Evolutionary conservation across 2,329 filamentous ascomycete species (phyloP), one percentile per base, ranked within the genome.

Genomic region (Harringtonia aguacate): DNA sequence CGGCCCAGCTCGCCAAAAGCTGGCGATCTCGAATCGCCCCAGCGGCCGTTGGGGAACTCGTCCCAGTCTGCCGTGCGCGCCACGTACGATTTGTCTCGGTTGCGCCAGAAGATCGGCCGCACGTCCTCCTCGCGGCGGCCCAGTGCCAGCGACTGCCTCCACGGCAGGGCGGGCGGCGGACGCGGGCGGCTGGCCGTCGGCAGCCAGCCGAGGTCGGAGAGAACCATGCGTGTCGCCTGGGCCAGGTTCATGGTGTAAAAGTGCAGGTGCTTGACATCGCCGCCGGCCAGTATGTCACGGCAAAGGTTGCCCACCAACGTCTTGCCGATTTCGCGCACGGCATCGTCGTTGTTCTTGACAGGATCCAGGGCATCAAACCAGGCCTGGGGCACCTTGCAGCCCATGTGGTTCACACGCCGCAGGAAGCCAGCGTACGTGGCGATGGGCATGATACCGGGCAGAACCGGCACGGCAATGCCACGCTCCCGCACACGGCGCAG

Each of bases 191-290:
- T 79, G 8, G 78, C 70, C 18, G 84, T 84, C 2, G 92, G 90
- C 40, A 86, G 75, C 64, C 95, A 78, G 43, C 81, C 73, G 21
- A 98, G 73, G 61, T 95, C 89, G 55, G 97, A 89, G 14, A 98
- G 75, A 21, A 98, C 80, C 83, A 95, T 89, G 55, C 84, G 82
- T 2, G 90, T 95, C 41, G 92, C 86, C 62, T 94, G 87, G 12
- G 88, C 90, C 18, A 98, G 73, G 65, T 98, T 98, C 92, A 98
- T 98, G 48, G 92, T 98, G 69, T 98, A 98, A 65, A 98, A 98
- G 64, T 98, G 92, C 52, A 98, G 65, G 60, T 95, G 88, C 50
- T 79, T 74, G 52, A 95, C 86, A 36, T 52, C 50, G 34, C 89
- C 92, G 30, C 79, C 81, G 47, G 80, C 77, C 45, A 97, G 70